These are phyloP conservation scores for Penicillium simplicissimum DNA, from an alignment of 495 filamentous ascomycete species.

Conservation along the genomic window DNA sequence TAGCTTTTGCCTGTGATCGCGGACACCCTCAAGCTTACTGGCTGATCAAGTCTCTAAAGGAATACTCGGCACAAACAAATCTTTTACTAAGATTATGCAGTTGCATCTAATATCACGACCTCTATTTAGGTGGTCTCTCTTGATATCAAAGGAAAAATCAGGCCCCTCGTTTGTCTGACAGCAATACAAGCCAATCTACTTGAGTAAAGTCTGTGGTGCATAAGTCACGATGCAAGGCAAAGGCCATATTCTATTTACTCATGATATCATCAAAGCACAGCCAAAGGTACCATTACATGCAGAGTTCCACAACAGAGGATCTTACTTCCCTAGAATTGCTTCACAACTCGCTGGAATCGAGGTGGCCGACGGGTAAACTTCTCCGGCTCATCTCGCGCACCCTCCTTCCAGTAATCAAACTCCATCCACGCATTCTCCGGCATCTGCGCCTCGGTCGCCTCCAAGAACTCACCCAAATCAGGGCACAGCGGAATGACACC, in stretches of 20 bases:
- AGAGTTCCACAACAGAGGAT: background rate
- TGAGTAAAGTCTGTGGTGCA: no score
- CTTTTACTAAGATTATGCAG: no score
- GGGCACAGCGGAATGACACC: slow-evolving; percentile 53
- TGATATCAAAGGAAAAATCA: no score
- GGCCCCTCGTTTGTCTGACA: no score
- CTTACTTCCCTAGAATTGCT: slow-evolving; percentile 36
- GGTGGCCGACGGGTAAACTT: slow-evolving; percentile 55
- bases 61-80: no score
- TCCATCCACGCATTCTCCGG: slow-evolving; percentile 68
- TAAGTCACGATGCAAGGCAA: background rate
- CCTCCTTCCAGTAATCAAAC: slow-evolving; percentile 68
- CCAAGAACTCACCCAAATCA: slow-evolving; percentile 47
- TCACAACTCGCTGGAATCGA: slow-evolving; percentile 53
- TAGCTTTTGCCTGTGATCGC: no score
- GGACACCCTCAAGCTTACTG: no score
- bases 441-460: slow-evolving; percentile 66
- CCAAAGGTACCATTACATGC: slow-evolving; percentile 11
- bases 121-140: no score
- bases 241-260: slow-evolving; percentile 12
- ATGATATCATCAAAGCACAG: slow-evolving; percentile 7
- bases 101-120: no score
- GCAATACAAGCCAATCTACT: no score
- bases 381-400: slow-evolving; percentile 56
- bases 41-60: no score